phyloP scores from a whole-genome alignment of 129 eudicot genomes.

The Saposhnikovia divaricata region DNA sequence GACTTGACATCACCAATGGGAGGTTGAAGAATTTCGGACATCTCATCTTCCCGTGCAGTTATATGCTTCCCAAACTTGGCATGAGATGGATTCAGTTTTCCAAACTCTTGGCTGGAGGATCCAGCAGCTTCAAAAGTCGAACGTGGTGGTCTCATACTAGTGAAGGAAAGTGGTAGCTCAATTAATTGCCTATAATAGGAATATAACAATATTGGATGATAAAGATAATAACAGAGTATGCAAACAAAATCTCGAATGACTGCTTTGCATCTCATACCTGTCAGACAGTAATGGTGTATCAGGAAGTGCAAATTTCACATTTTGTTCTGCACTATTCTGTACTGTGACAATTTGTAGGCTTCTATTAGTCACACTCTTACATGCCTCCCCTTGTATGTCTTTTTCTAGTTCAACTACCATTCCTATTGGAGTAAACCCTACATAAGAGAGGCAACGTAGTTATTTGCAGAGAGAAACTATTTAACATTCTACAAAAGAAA shows the following conservation, averaged over 20 bases:
- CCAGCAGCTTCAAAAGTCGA: conserved; percentile 39
- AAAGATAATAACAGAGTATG: background rate
- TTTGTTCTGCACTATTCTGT: conserved; percentile 33
- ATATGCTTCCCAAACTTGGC: conserved; percentile 39
- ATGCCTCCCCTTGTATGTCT: conserved; percentile 29
- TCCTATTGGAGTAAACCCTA: conserved; percentile 32
- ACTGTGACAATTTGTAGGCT: conserved; percentile 26
- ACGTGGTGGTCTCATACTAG: conserved; percentile 58
- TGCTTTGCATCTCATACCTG: conserved; percentile 38
- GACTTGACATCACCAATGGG: conserved; percentile 51
- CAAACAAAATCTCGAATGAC: background rate
- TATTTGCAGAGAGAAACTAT: background rate
- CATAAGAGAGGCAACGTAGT: conserved; percentile 6
- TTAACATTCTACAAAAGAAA: background rate
- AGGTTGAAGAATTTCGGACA: conserved; percentile 62
- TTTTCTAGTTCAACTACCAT: conserved; percentile 54
- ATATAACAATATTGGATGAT: conserved; percentile 1
- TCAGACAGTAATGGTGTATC: conserved; percentile 55
- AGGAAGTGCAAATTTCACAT: conserved; percentile 40
- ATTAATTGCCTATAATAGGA: conserved; percentile 31
- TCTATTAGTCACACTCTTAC: conserved; percentile 31
- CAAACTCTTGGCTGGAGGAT: conserved; percentile 32
- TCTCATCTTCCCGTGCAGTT: conserved; percentile 47
- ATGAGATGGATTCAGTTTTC: conserved; percentile 32
- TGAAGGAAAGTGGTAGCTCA: conserved; percentile 41